Evolutionary conservation across 176 grass and related monocot species (phyloP), one percentile per base, ranked within the genome.

Genomic region (Cymbopogon citratus): DNA sequence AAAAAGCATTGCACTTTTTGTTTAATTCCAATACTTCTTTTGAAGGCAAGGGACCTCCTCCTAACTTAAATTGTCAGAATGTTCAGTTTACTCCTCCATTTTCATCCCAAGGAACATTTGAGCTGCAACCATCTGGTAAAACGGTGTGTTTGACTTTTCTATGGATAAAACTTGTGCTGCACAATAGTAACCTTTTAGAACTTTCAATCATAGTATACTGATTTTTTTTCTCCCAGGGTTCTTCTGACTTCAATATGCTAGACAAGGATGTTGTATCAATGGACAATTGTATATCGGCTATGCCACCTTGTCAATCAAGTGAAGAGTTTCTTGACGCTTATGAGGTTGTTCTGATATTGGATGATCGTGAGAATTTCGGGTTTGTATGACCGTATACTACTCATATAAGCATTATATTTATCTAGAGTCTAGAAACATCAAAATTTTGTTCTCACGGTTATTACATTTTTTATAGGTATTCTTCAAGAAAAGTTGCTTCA

Each of bases 291-390:
- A 23, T 65, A 78, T 82, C 91, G 85, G 81, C 92, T 35, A 92
- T 92, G 90, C 95, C 95, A 74, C 92, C 95, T 81, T 33, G 44
- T 62, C 82, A 66, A 89, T 84, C 27, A 23, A 83, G 46, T 71
- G 86, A 92, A 89, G 87, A 80, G 66, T 97, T 97, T 94, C 66
- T 69, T 73, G 86, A 97, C 85, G 84, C 49, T 76, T 98, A 95
- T 80, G 88, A 98, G 69, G 92, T 93, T 76, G 90, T 92, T 74
- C 81, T 98, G 81, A 77, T 98, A 85, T 84, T 94, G 92, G 95
- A 98, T 82, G 95, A 98, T 66, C 88, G 88, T 69, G 95, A 92
- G 67, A 94, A 91, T 74, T 94, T 94, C 7, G 92, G 92, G 95
- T 98, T 74, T 71, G 92, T 81, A 86, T 63, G 23, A 76, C 67